phyloP scores from a whole-genome alignment of 148 eudicot species.

The Spergularia marina region DNA sequence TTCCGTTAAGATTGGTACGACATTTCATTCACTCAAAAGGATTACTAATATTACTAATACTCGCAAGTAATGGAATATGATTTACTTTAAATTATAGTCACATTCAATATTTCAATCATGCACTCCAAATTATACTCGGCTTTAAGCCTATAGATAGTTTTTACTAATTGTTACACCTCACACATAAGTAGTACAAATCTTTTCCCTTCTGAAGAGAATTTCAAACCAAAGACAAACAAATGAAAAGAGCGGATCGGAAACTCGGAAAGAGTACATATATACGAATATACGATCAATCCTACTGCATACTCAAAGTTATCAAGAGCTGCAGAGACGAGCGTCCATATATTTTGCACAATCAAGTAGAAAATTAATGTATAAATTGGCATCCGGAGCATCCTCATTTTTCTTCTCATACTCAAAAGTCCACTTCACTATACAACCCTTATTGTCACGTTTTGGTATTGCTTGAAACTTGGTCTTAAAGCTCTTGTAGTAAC shows the following conservation, averaged over 20 bases:
- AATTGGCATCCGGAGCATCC: slow-evolving; percentile 27
- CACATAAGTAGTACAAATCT: not conserved
- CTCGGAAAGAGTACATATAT: not conserved
- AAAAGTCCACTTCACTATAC: slow-evolving; percentile 23
- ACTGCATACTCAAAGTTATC: not conserved
- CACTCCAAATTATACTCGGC: too few species aligned
- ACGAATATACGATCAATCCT: too few species aligned
- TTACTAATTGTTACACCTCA: not conserved
- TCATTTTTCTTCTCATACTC: slow-evolving; percentile 32
- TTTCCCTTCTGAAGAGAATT: not conserved
- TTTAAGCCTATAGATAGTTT: not conserved
- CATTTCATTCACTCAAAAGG: too few species aligned
- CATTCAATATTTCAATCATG: too few species aligned
- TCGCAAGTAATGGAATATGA: too few species aligned
- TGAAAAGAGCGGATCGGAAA: not conserved
- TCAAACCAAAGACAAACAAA: not conserved
- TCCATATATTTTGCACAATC: slow-evolving; percentile 4
- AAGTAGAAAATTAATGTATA: slow-evolving; percentile 17
- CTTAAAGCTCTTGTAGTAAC: slow-evolving; percentile 22
- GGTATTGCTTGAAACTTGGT: slow-evolving; percentile 20
- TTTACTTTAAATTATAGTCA: too few species aligned
- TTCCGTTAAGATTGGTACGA: too few species aligned
- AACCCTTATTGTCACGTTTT: slow-evolving; percentile 12
- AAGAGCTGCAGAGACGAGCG: slow-evolving; percentile 12
- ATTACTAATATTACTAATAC: too few species aligned